phyloP scores from a whole-genome alignment of 1,284 basidiomycete genomes.

The Chalciporus sp. region DNA sequence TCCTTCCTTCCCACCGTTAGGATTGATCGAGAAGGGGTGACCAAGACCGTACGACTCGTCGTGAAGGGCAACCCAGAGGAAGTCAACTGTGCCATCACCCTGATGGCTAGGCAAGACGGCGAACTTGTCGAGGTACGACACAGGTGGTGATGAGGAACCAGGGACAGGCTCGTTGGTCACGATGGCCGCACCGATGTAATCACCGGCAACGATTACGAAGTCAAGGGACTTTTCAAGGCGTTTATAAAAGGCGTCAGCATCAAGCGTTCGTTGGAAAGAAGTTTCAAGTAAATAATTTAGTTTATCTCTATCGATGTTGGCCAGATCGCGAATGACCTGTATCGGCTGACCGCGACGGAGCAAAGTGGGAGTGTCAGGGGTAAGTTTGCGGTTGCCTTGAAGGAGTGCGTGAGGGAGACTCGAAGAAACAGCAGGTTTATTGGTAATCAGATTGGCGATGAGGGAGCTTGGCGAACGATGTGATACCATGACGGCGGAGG shows the following conservation, averaged over 20 bases:
- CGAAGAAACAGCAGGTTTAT: conserved; percentile 95
- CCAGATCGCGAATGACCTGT: conserved; percentile 70
- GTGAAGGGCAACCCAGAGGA: conserved; percentile 97
- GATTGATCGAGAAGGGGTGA: conserved; percentile 91
- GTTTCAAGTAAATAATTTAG: conserved; percentile 84
- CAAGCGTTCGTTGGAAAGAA: conserved; percentile 80
- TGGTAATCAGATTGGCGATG: conserved; percentile 97
- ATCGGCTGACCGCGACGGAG: conserved; percentile 89
- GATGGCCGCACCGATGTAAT: conserved; percentile 94
- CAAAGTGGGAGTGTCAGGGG: conserved; percentile 90
- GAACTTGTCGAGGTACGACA: conserved; percentile 98
- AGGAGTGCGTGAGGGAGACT: conserved; percentile 93
- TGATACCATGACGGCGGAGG: conserved; percentile 95
- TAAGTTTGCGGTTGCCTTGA: conserved; percentile 81
- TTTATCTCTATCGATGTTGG: conserved; percentile 75
- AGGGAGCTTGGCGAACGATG: conserved; percentile 95
- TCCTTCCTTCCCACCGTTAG: conserved; percentile 90
- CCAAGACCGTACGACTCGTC: conserved; percentile 98
- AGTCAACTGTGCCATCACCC: conserved; percentile 98
- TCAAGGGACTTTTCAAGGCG: conserved; percentile 81
- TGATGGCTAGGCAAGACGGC: conserved; percentile 94
- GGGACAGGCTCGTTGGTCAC: conserved; percentile 81
- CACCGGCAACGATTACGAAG: conserved; percentile 94
- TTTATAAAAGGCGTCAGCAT: conserved; percentile 76
- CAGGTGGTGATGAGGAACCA: conserved; percentile 43